These are phyloP conservation scores for Wickerhamomyces canadensis DNA, from an alignment of 805 yeast species.

Conservation along the genomic window DNA sequence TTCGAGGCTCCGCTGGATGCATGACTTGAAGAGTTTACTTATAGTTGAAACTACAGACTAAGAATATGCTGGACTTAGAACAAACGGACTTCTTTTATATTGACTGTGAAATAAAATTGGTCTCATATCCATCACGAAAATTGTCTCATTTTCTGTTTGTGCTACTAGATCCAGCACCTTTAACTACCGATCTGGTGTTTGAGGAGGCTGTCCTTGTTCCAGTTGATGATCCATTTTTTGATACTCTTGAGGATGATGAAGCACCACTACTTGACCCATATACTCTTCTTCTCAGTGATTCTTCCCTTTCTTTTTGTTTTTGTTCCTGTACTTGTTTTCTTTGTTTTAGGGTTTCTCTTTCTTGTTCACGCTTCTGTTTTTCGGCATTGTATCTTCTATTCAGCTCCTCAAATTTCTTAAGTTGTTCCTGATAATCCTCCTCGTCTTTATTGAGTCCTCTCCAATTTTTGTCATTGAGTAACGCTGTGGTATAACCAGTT, in stretches of 20 bases:
- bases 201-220: no score
- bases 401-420: slow-evolving; percentile 25
- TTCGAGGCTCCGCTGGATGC: no score
- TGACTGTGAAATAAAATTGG: no score
- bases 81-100: no score
- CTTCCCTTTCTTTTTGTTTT: slow-evolving; percentile 22
- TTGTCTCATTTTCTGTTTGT: no score
- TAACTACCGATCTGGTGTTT: no score
- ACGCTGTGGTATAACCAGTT: slow-evolving; percentile 46
- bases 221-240: not conserved
- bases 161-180: no score
- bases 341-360: slow-evolving; percentile 15
- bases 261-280: slow-evolving; percentile 20
- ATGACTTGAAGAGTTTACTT: no score
- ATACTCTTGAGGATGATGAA: slow-evolving; percentile 4
- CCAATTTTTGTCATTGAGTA: slow-evolving; percentile 39
- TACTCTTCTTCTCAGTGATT: slow-evolving; percentile 22
- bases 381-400: slow-evolving; percentile 20
- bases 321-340: slow-evolving; percentile 15
- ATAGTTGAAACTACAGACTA: no score
- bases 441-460: slow-evolving; percentile 27
- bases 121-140: no score
- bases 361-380: slow-evolving; percentile 21
- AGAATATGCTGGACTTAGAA: no score
- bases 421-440: slow-evolving; percentile 18